These are phyloP conservation scores for Exophiala calicioides DNA, from an alignment of 2,329 filamentous ascomycete species.

Conservation along the genomic window DNA sequence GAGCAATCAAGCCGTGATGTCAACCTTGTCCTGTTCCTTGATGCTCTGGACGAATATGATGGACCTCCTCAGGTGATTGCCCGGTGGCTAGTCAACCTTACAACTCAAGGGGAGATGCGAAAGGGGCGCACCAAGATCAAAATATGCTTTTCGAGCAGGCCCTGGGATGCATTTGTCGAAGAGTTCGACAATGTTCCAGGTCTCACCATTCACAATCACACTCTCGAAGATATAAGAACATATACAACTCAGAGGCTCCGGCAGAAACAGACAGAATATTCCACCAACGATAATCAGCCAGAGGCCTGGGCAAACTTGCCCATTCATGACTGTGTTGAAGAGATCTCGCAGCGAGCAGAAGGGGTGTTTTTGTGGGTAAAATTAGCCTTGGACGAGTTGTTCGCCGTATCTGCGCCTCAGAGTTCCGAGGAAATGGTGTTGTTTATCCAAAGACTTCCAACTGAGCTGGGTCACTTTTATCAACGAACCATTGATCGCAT, in stretches of 20 bases:
- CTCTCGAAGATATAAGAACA: background rate
- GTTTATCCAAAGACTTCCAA: too few relatives aligned
- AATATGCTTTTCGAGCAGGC: conserved; percentile 3
- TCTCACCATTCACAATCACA: background rate
- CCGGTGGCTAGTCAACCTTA: too few relatives aligned
- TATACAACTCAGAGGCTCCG: background rate
- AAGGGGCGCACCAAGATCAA: conserved; percentile 1
- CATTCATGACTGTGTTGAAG: background rate
- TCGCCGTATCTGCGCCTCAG: too few relatives aligned
- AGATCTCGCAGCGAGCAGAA: conserved; percentile 2
- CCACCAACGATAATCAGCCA: background rate
- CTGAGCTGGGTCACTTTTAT: too few relatives aligned
- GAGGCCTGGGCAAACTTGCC: background rate
- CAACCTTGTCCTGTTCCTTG: conserved; percentile 1
- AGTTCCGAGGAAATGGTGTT: too few relatives aligned
- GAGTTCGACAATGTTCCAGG: background rate
- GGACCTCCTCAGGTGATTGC: background rate
- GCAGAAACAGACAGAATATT: background rate
- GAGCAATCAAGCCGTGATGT: background rate
- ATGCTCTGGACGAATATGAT: conserved; percentile 4
- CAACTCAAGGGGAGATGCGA: too few relatives aligned
- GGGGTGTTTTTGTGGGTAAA: conserved; percentile 5
- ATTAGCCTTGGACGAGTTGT: too few relatives aligned
- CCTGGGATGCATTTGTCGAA: conserved; percentile 5
- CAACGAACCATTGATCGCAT: too few relatives aligned